Percentiles rank a stretch among this genome's conserved stretches.
Conservation (phyloP, 805 yeast genomes). For the Candida golubevii region DNA sequence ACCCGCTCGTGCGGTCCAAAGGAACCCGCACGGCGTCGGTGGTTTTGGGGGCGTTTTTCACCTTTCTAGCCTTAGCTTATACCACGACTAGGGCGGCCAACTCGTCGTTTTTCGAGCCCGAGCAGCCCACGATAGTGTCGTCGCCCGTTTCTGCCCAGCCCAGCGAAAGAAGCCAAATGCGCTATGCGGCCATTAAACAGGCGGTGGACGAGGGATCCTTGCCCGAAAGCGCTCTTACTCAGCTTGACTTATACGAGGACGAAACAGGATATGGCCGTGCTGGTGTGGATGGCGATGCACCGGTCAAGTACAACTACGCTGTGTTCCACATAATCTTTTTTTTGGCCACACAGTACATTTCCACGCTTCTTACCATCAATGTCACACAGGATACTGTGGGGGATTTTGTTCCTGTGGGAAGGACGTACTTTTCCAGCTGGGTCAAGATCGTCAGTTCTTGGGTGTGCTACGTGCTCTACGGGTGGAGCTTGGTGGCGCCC, state of each 20-base stretch:
- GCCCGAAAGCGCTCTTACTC: constrained; percentile 86
- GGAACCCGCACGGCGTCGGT: constrained; percentile 90
- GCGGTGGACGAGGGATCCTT: constrained; percentile 96
- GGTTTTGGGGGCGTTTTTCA: constrained; percentile 86
- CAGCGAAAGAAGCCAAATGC: constrained; percentile 59
- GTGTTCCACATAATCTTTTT: constrained; percentile 89
- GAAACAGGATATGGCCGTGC: constrained; percentile 30
- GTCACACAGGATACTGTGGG: constrained; percentile 81
- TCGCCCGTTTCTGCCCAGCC: constrained; percentile 42
- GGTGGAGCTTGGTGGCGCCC: constrained; percentile 92
- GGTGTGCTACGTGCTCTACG: constrained; percentile 81
- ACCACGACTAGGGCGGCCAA: constrained; percentile 97
- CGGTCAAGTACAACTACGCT: constrained; percentile 78
- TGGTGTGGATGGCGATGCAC: constrained; percentile 64
- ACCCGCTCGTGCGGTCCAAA: constrained; percentile 82
- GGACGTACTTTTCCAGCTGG: constrained; percentile 95
- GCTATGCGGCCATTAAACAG: constrained; percentile 82
- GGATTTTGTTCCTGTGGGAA: constrained; percentile 92
- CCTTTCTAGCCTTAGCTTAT: constrained; percentile 92
- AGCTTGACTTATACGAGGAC: constrained; percentile 56
- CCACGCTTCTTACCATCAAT: constrained; percentile 87
- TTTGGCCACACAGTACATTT: constrained; percentile 95
- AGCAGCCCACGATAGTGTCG: constrained; percentile 30
- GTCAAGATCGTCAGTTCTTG: constrained; percentile 89
- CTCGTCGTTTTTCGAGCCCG: constrained; percentile 37